Evolutionary conservation across 495 filamentous ascomycete species (phyloP).

Genomic region (Aspergillus steynii): DNA sequence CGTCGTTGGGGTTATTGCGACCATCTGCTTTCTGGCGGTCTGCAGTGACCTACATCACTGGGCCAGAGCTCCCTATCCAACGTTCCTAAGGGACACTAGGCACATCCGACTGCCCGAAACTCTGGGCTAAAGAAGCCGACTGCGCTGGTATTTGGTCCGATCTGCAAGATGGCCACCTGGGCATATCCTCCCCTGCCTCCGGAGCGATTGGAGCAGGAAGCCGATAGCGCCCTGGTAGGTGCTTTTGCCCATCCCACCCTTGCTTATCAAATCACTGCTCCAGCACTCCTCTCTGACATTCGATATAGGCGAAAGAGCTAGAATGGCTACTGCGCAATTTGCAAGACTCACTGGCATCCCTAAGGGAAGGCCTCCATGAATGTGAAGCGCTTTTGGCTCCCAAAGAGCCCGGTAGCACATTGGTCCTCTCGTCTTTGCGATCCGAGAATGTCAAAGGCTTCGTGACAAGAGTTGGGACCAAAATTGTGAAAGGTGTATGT

Average conservation of each 20-base stretch:
- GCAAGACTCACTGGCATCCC: conserved; percentile 69
- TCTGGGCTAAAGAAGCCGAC: neutral
- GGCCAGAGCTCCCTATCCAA: neutral
- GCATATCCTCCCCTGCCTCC: conserved; percentile 72
- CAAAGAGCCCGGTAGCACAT: conserved; percentile 76
- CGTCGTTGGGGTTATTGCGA: neutral
- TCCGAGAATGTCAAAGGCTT: conserved; percentile 90
- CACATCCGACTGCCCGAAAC: conserved; percentile 7
- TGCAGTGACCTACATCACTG: neutral
- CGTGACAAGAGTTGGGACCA: conserved; percentile 77
- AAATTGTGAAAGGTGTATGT: conserved; percentile 74
- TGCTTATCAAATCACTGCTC: neutral
- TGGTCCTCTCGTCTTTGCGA: conserved; percentile 83
- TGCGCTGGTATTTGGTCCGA: conserved; percentile 3
- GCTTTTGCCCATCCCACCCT: neutral
- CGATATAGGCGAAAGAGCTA: conserved; percentile 68
- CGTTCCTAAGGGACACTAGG: conserved; percentile 3
- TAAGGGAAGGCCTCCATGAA: conserved; percentile 86
- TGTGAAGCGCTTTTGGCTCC: conserved; percentile 82
- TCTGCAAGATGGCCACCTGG: conserved; percentile 65
- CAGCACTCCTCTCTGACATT: neutral
- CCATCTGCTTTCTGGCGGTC: neutral
- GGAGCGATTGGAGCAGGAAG: conserved; percentile 62
- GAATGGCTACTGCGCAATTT: conserved; percentile 83
- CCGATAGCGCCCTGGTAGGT: conserved; percentile 68